A percentile compares a stretch with the other conserved stretches of the same genome.
Conservation (phyloP, 257 asterid genomes). For the Ajuga chamaepitys region DNA sequence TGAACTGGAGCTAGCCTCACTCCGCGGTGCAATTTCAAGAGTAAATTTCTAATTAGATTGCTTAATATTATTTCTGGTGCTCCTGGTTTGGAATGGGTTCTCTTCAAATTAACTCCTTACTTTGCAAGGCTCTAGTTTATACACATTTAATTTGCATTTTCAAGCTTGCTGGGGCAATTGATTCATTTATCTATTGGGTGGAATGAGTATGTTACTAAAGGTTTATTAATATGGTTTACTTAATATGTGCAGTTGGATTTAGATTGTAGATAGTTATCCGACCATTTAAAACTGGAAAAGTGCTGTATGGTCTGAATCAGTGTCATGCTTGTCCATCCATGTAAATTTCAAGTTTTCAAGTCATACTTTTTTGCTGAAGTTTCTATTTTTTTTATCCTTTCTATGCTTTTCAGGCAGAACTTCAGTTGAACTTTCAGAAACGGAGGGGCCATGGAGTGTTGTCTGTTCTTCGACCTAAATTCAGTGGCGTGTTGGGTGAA, state of each 20-base stretch:
- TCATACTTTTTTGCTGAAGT: not conserved
- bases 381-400: not conserved
- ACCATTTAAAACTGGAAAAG: not conserved
- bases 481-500: conserved; percentile 97
- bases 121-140: conserved; percentile 8
- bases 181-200: not conserved
- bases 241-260: not conserved
- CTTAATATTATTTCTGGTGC: conserved; percentile 10
- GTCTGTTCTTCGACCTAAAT: conserved; percentile 91
- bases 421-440: conserved; percentile 91
- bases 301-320: conserved; percentile 9
- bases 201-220: not conserved
- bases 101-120: not conserved
- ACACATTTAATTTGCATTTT: not conserved
- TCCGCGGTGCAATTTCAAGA: conserved; percentile 89
- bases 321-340: not conserved
- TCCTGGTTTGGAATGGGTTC: conserved; percentile 4
- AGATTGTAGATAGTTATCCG: conserved; percentile 5
- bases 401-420: conserved; percentile 61
- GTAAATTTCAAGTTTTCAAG: not conserved
- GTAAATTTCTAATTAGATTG: conserved; percentile 33
- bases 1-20: conserved; percentile 97
- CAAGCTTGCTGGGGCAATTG: conserved; percentile 1
- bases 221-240: not conserved
- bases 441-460: conserved; percentile 94